Conservation (phyloP, 2,329 filamentous ascomycete genomes). For the Alternaria sp. region DNA sequence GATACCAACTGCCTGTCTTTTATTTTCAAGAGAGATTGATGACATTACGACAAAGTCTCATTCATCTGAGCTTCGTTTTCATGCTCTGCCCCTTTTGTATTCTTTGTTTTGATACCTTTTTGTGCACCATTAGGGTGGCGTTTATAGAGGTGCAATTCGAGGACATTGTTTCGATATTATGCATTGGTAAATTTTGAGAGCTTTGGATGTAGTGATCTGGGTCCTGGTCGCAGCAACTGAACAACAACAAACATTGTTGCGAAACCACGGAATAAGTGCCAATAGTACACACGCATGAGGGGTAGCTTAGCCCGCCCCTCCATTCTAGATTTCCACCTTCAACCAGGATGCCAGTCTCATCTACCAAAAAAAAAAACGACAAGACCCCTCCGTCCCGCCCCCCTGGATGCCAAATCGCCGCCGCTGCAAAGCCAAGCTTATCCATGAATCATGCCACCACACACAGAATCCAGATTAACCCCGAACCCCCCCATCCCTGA, state of each 20-base stretch:
- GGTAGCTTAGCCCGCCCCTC: background rate
- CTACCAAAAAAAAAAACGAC: background rate
- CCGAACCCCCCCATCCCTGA: background rate
- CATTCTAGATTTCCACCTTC: background rate
- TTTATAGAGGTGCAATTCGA: constrained; percentile 36
- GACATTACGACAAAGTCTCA: constrained; percentile 8
- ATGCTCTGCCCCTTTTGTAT: constrained; percentile 1
- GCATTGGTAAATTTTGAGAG: background rate
- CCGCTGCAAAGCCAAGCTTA: background rate
- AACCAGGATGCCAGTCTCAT: background rate
- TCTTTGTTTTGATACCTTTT: constrained; percentile 11
- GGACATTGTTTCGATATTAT: background rate
- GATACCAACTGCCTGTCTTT: constrained; percentile 20
- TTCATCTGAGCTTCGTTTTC: constrained; percentile 3
- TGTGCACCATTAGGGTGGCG: constrained; percentile 32
- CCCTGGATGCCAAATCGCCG: background rate
- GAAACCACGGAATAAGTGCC: background rate
- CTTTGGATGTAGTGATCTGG: background rate
- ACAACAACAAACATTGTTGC: background rate
- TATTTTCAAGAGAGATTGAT: constrained; percentile 8
- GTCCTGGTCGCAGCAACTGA: background rate
- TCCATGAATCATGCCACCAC: background rate
- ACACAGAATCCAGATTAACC: background rate
- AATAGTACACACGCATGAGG: background rate
- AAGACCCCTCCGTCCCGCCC: background rate